Conservation (phyloP, 768 basidiomycete genomes). For the Sutorius australiensis region DNA sequence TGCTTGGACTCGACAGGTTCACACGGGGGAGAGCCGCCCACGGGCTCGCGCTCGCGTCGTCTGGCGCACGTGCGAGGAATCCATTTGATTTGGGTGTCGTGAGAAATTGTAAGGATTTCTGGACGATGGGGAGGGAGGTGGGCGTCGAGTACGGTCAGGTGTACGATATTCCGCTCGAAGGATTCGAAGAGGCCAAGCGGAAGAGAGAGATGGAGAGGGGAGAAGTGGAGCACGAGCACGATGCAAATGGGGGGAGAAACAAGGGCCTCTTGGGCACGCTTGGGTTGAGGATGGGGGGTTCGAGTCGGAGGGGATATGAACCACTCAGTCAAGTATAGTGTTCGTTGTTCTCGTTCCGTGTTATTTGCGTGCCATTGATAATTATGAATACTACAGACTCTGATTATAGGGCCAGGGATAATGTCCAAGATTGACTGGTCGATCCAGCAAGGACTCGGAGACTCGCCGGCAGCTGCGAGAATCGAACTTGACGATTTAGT, state of each 20-base stretch:
- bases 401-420: not conserved
- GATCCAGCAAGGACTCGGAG: not conserved
- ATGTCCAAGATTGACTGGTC: not conserved
- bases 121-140: slow-evolving; percentile 79
- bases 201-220: slow-evolving; percentile 48
- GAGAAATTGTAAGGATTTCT: slow-evolving; percentile 90
- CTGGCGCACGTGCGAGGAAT: slow-evolving; percentile 63
- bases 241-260: slow-evolving; percentile 35
- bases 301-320: slow-evolving; percentile 34
- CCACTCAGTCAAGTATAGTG: slow-evolving; percentile 30
- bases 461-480: not conserved
- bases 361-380: not conserved
- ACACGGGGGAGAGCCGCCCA: slow-evolving; percentile 87
- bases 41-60: slow-evolving; percentile 68
- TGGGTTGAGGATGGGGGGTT: slow-evolving; percentile 35
- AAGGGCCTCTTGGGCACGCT: slow-evolving; percentile 37
- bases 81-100: slow-evolving; percentile 85
- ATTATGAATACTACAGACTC: not conserved
- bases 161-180: slow-evolving; percentile 87
- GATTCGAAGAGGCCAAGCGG: slow-evolving; percentile 71
- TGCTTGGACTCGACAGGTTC: slow-evolving; percentile 92
- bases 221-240: slow-evolving; percentile 44
- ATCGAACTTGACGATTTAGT: no score
- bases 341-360: not conserved
- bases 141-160: slow-evolving; percentile 88